Percentiles rank a stretch among this genome's conserved stretches.
These are phyloP conservation scores for Nidula niveotomentosa DNA, from an alignment of 1,284 basidiomycete genomes.

Conservation along the genomic window DNA sequence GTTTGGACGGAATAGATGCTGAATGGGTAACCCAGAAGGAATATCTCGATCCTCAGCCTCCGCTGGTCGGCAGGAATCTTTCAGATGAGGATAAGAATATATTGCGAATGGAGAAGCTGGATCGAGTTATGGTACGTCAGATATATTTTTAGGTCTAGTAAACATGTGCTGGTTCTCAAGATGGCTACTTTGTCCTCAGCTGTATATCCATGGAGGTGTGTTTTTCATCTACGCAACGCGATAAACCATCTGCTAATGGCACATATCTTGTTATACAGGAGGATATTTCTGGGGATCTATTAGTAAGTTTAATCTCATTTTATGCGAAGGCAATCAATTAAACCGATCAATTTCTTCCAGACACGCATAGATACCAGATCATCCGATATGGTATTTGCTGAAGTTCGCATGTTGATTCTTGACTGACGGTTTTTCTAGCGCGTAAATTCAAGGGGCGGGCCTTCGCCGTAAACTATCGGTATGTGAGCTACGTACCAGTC, in stretches of 20 bases:
- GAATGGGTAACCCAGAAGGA: constrained; percentile 79
- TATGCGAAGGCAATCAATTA: not conserved
- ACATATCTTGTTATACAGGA: constrained; percentile 27
- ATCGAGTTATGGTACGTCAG: constrained; percentile 49
- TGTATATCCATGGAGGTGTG: constrained; percentile 74
- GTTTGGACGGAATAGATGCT: constrained; percentile 64
- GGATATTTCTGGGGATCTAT: constrained; percentile 71
- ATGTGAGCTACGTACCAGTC: not conserved
- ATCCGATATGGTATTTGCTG: constrained; percentile 48
- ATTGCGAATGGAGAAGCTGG: constrained; percentile 52
- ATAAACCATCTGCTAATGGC: not conserved
- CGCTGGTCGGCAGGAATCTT: constrained; percentile 25
- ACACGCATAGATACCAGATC: constrained; percentile 72
- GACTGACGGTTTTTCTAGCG: constrained; percentile 33
- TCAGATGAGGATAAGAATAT: constrained; percentile 39
- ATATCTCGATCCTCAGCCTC: constrained; percentile 30
- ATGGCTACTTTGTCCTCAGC: constrained; percentile 30
- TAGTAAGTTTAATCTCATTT: constrained; percentile 33
- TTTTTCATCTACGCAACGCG: not conserved
- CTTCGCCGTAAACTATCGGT: constrained; percentile 64
- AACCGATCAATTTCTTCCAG: constrained; percentile 28
- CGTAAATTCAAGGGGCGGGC: constrained; percentile 72
- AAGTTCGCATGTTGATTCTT: not conserved
- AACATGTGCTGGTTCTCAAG: not conserved
- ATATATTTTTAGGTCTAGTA: not conserved